These are phyloP conservation scores for Suillus occidentalis DNA, from an alignment of 768 basidiomycete genomes.

Conservation along the genomic window DNA sequence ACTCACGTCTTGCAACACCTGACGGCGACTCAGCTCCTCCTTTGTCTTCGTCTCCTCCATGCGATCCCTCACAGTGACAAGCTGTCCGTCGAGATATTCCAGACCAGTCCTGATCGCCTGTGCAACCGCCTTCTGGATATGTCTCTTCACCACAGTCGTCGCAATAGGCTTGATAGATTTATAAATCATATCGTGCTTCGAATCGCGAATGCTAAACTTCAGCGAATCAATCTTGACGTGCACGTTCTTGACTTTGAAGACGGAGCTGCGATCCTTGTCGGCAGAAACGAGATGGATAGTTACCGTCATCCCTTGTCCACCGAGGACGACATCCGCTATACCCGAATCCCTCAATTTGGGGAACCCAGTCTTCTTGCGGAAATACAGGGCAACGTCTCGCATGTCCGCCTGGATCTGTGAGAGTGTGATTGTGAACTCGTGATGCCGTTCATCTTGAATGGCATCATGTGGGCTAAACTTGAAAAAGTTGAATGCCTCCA, in stretches of 20 bases:
- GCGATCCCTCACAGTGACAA: conserved; percentile 81
- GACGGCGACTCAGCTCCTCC: conserved; percentile 41
- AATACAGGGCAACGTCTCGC: conserved; percentile 91
- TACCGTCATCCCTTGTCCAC: conserved; percentile 77
- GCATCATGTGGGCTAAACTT: conserved; percentile 77
- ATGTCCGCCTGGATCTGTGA: conserved; percentile 92
- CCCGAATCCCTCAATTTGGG: conserved; percentile 81
- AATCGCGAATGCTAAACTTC: conserved; percentile 88
- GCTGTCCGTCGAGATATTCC: conserved; percentile 87
- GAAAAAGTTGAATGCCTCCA: conserved; percentile 80
- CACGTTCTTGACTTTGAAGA: conserved; percentile 72
- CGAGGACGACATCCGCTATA: conserved; percentile 81
- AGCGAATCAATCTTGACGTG: conserved; percentile 83
- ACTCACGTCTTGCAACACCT: conserved; percentile 61
- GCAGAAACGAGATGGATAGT: conserved; percentile 62
- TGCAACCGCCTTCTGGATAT: conserved; percentile 58
- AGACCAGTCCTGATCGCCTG: conserved; percentile 77
- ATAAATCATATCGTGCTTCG: conserved; percentile 88
- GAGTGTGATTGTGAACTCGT: conserved; percentile 74
- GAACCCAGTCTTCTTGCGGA: conserved; percentile 81
- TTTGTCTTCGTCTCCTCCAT: conserved; percentile 62
- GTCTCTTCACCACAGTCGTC: conserved; percentile 77
- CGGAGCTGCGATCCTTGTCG: conserved; percentile 62
- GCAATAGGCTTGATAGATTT: conserved; percentile 81
- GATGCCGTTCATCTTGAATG: conserved; percentile 58